A percentile compares a stretch with the other conserved stretches of the same genome.
Evolutionary conservation across 2,329 filamentous ascomycete genomes (phyloP).

Genomic region (Aspergillus pseudoterreus): DNA sequence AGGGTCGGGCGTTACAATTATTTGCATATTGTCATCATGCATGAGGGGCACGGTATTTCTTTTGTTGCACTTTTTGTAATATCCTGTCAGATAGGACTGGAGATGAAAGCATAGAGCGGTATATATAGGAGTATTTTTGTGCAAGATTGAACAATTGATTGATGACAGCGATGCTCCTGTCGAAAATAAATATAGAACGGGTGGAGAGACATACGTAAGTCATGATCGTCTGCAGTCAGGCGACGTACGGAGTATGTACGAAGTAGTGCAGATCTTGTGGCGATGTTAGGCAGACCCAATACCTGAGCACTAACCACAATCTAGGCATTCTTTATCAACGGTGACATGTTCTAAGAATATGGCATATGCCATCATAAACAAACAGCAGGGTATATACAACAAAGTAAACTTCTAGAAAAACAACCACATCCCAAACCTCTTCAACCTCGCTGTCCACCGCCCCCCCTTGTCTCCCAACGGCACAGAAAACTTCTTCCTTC

Average conservation of each 20-base stretch:
- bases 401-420: conserved; percentile 22
- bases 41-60: neutral
- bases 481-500: neutral
- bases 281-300: too few species aligned
- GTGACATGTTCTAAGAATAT: too few species aligned
- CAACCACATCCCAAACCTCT: conserved; percentile 36
- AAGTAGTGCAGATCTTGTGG: too few species aligned
- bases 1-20: neutral
- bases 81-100: neutral
- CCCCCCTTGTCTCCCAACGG: conserved; percentile 7
- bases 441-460: conserved; percentile 19
- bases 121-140: neutral
- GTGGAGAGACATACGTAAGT: too few species aligned
- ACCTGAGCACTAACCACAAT: too few species aligned
- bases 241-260: too few species aligned
- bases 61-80: neutral
- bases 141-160: too few species aligned
- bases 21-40: neutral
- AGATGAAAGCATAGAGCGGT: neutral
- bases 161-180: too few species aligned
- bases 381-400: neutral
- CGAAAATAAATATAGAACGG: neutral
- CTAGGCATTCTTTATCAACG: too few species aligned
- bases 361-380: too few species aligned
- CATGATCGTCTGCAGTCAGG: too few species aligned